Conservation (phyloP, 108 stramenopile genomes). For the Cyclotella sp. region DNA sequence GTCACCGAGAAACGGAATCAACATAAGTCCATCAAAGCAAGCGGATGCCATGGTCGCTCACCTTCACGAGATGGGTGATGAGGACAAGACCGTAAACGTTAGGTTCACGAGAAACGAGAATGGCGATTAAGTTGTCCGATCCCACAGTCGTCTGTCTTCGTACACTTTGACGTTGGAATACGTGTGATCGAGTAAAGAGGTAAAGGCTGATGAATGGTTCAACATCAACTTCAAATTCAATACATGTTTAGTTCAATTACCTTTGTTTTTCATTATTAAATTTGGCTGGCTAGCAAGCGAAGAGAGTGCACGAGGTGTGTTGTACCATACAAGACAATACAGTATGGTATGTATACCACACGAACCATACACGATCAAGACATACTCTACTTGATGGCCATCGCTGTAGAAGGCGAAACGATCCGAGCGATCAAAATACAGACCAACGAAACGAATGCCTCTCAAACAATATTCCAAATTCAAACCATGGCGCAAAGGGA, state of each 20-base stretch:
- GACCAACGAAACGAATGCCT: neutral
- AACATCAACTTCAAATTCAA: neutral
- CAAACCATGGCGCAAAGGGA: conserved; percentile 82
- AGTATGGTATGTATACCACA: neutral
- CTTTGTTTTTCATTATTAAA: neutral
- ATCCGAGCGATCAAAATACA: neutral
- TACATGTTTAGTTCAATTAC: neutral
- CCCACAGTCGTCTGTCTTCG: neutral
- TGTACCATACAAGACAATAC: too few species aligned
- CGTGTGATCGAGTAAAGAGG: neutral
- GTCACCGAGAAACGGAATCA: too few species aligned
- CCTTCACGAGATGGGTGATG: too few species aligned
- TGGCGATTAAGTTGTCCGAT: neutral
- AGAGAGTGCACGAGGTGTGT: too few species aligned
- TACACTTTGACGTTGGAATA: neutral
- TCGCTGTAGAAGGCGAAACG: too few species aligned
- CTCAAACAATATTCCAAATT: conserved; percentile 52
- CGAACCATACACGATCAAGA: too few species aligned
- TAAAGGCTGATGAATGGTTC: neutral
- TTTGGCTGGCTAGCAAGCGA: neutral
- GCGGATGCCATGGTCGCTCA: too few species aligned
- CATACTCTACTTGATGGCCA: too few species aligned
- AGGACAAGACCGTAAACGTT: neutral
- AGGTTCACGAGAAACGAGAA: neutral
- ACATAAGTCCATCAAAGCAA: too few species aligned